Conservation (phyloP, 768 basidiomycete genomes). For the Multifurca ochricompacta region DNA sequence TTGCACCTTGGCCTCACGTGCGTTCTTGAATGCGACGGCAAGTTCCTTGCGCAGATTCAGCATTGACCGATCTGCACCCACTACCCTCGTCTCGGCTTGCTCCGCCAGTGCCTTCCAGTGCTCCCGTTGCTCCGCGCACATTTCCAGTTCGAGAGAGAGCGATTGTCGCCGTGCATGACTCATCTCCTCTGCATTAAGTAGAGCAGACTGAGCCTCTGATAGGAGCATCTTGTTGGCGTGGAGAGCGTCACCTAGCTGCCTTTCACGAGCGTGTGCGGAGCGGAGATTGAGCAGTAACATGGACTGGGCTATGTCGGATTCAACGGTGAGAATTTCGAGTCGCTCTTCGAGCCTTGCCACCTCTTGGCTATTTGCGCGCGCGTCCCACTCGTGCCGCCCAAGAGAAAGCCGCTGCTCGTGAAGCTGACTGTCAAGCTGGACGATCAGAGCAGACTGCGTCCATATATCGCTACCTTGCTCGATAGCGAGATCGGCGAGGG, state of each 20-base stretch:
- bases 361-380: neutral
- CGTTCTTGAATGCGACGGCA: neutral
- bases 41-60: conserved; percentile 5
- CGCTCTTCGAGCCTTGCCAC: conserved; percentile 2
- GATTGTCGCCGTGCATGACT: neutral
- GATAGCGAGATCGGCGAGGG: neutral
- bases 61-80: neutral
- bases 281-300: neutral
- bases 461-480: neutral
- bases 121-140: neutral
- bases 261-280: neutral
- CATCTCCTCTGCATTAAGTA: neutral
- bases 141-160: neutral
- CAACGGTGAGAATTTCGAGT: neutral
- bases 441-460: neutral
- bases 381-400: neutral
- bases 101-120: conserved; percentile 1
- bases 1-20: conserved; percentile 1
- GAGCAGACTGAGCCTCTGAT: neutral
- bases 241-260: neutral
- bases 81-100: neutral
- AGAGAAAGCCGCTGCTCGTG: neutral
- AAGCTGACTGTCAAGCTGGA: neutral
- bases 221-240: neutral
- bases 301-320: neutral